These are phyloP conservation scores for Remersonia thermophila DNA, from an alignment of 2,329 filamentous ascomycete genomes.

Conservation along the genomic window DNA sequence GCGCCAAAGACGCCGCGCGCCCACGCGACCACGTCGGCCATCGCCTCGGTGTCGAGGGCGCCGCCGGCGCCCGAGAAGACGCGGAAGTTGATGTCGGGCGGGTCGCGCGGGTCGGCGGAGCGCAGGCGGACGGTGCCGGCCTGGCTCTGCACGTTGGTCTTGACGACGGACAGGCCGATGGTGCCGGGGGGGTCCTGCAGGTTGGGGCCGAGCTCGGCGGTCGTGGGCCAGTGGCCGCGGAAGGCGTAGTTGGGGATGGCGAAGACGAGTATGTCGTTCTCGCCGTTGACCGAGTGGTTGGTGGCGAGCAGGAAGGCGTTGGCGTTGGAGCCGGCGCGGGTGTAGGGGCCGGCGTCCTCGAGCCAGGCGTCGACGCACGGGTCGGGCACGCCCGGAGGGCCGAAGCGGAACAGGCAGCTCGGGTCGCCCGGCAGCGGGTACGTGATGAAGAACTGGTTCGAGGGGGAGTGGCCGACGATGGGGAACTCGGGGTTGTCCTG, in stretches of 20 bases:
- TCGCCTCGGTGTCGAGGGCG: constrained; percentile 12
- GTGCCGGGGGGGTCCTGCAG: constrained; percentile 9
- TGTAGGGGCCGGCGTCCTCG: constrained; percentile 17
- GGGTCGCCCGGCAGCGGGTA: constrained; percentile 17
- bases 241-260: constrained; percentile 26
- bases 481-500: constrained; percentile 32
- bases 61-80: constrained; percentile 13
- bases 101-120: constrained; percentile 48
- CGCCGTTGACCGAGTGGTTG: constrained; percentile 20
- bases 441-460: constrained; percentile 4
- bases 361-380: constrained; percentile 27
- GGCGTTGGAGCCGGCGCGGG: constrained; percentile 29
- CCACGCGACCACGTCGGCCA: constrained; percentile 13
- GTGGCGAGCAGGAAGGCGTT: constrained; percentile 29
- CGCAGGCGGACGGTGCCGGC: constrained; percentile 49
- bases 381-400: constrained; percentile 19
- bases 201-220: not conserved
- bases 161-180: constrained; percentile 31
- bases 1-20: constrained; percentile 11
- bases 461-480: constrained; percentile 19
- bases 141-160: constrained; percentile 34
- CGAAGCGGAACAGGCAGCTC: constrained; percentile 20
- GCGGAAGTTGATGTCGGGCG: constrained; percentile 44
- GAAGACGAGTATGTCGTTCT: constrained; percentile 36
- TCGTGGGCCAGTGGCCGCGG: constrained; percentile 13